phyloP scores from a whole-genome alignment of 2,329 filamentous ascomycete genomes.

The Hypoxylon sp. region DNA sequence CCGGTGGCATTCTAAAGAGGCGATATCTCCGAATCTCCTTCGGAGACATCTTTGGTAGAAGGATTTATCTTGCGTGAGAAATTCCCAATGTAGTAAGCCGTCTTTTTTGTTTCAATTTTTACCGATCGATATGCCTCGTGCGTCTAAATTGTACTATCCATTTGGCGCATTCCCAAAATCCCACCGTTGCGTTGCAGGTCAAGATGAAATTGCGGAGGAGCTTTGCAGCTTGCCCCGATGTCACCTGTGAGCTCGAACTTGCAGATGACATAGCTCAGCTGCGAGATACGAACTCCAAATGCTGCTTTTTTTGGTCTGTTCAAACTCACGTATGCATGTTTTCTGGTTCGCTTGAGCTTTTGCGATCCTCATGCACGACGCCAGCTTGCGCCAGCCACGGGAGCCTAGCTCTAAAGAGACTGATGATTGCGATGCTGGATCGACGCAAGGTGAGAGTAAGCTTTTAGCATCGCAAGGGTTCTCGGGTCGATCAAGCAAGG shows the following conservation, averaged over 20 bases:
- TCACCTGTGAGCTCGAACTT: conserved; percentile 40
- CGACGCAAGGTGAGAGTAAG: conserved; percentile 22
- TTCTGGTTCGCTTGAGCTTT: conserved; percentile 19
- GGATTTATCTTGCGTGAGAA: conserved; percentile 24
- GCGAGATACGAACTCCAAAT: conserved; percentile 24
- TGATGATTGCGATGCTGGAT: conserved; percentile 20
- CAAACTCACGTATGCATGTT: conserved; percentile 13
- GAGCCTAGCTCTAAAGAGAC: conserved; percentile 4
- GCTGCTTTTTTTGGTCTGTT: conserved; percentile 27
- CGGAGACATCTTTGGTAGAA: conserved; percentile 20
- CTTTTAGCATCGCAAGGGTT: conserved; percentile 39
- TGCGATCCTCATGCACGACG: conserved; percentile 26
- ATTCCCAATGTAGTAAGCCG: conserved; percentile 40
- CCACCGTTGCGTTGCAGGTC: conserved; percentile 44
- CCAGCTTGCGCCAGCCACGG: conserved; percentile 16
- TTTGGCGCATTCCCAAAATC: conserved; percentile 38
- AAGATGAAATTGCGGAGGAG: conserved; percentile 47
- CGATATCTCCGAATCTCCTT: conserved; percentile 26
- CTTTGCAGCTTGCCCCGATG: conserved; percentile 48
- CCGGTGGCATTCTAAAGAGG: conserved; percentile 15
- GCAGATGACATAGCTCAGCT: conserved; percentile 34
- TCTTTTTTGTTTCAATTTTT: conserved; percentile 41
- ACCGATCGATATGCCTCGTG: conserved; percentile 36
- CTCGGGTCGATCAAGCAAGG: conserved; percentile 44
- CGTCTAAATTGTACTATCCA: conserved; percentile 28